A percentile compares a stretch with the other conserved stretches of the same genome.
Evolutionary conservation across 2,329 filamentous ascomycete genomes (phyloP).

Genomic region (Acrocalymma vagum): DNA sequence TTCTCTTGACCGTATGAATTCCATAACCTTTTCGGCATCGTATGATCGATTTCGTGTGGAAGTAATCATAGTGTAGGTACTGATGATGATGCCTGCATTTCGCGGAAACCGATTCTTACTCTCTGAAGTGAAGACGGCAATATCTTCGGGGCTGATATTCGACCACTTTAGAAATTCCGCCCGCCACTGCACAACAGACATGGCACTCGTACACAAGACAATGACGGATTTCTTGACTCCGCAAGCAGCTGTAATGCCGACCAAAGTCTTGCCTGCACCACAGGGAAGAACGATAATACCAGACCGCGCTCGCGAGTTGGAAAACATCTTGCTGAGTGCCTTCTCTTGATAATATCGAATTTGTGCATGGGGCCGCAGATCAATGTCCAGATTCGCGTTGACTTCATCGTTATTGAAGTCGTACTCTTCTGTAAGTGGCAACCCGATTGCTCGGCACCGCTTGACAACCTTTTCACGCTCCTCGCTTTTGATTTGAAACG

Average conservation of each 20-base stretch:
- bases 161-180: slow-evolving; percentile 98
- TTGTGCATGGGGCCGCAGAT: slow-evolving; percentile 85
- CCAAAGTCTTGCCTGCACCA: slow-evolving; percentile 94
- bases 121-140: slow-evolving; percentile 93
- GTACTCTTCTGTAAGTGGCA: slow-evolving; percentile 94
- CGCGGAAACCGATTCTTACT: slow-evolving; percentile 87
- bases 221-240: slow-evolving; percentile 97
- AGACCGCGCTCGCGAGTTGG: slow-evolving; percentile 95
- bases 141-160: slow-evolving; percentile 93
- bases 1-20: slow-evolving; percentile 86
- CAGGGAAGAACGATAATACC: slow-evolving; percentile 97
- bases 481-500: slow-evolving; percentile 87
- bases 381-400: slow-evolving; percentile 93
- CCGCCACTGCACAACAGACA: slow-evolving; percentile 97
- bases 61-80: slow-evolving; percentile 99
- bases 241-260: slow-evolving; percentile 97
- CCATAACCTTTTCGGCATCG: slow-evolving; percentile 97
- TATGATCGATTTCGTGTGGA: slow-evolving; percentile 86
- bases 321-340: slow-evolving; percentile 98
- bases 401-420: slow-evolving; percentile 91
- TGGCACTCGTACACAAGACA: slow-evolving; percentile 94
- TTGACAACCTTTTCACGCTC: slow-evolving; percentile 88
- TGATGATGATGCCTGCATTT: slow-evolving; percentile 95
- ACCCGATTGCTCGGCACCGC: slow-evolving; percentile 84
- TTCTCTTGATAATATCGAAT: slow-evolving; percentile 97